Percentiles rank a stretch among this genome's conserved stretches.
phyloP scores from a whole-genome alignment of 345 rosid species.

The Adansonia digitata region DNA sequence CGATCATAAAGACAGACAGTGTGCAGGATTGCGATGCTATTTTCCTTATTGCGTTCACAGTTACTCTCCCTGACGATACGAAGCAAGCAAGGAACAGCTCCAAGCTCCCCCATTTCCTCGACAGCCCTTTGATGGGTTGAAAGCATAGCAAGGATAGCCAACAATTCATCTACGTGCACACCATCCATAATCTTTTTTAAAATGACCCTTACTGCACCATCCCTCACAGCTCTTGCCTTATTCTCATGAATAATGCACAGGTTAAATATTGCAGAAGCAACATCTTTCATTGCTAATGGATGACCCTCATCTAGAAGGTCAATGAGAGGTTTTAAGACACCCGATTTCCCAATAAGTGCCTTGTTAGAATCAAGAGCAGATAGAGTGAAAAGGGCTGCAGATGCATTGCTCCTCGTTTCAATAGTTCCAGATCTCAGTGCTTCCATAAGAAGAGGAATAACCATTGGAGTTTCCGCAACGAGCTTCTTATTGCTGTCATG shows the following conservation, averaged over 20 bases:
- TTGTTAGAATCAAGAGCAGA: constrained; percentile 91
- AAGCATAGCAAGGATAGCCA: constrained; percentile 84
- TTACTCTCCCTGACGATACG: constrained; percentile 55
- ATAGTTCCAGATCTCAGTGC: constrained; percentile 63
- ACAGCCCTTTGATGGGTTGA: constrained; percentile 72
- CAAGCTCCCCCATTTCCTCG: constrained; percentile 68
- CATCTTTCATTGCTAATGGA: constrained; percentile 76
- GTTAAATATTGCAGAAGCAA: constrained; percentile 82
- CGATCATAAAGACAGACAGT: constrained; percentile 68
- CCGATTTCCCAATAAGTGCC: constrained; percentile 66
- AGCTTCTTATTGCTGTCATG: constrained; percentile 91
- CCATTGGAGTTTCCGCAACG: constrained; percentile 71
- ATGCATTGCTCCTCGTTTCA: constrained; percentile 82
- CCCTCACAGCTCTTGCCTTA: constrained; percentile 72
- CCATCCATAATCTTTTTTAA: constrained; percentile 55
- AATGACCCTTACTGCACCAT: constrained; percentile 76
- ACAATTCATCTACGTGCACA: constrained; percentile 66
- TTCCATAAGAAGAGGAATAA: constrained; percentile 66
- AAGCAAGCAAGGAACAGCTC: constrained; percentile 74
- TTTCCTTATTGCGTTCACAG: constrained; percentile 85
- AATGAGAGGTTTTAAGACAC: constrained; percentile 70
- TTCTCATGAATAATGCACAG: constrained; percentile 78
- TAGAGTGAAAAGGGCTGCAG: constrained; percentile 83
- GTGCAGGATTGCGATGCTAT: constrained; percentile 68
- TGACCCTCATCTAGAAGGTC: constrained; percentile 79